phyloP scores from a whole-genome alignment of 108 stramenopile genomes.

The Aurantiochytrium sp. region DNA sequence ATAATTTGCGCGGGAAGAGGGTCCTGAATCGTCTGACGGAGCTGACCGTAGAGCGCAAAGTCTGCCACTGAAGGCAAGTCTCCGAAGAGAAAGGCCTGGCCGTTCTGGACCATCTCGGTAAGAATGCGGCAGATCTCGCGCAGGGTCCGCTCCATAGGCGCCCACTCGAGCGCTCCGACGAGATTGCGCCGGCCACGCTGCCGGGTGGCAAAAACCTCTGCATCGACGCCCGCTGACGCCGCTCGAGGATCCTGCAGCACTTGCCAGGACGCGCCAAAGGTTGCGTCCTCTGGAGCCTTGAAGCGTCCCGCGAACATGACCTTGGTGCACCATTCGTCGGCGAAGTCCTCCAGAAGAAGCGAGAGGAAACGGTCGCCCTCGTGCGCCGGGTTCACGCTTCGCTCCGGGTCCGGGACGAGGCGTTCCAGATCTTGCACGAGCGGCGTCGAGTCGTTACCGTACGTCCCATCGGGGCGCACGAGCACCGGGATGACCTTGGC shows the following conservation, averaged over 20 bases:
- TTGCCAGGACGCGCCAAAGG: not conserved
- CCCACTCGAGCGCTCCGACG: not conserved
- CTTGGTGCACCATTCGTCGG: not conserved
- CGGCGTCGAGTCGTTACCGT: not conserved
- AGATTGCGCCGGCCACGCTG: not conserved
- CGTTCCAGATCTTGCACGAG: not conserved
- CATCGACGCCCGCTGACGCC: not conserved
- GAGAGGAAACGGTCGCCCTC: not conserved
- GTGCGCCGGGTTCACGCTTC: not conserved
- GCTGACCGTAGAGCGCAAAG: not conserved
- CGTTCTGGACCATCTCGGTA: not conserved
- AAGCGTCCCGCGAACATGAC: not conserved
- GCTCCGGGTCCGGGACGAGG: not conserved
- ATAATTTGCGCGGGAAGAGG: not conserved
- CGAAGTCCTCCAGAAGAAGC: not conserved
- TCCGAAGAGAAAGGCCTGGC: not conserved
- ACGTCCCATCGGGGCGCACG: not conserved
- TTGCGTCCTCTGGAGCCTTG: not conserved
- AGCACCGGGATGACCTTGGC: not conserved
- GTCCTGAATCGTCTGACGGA: not conserved
- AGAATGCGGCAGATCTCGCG: not conserved
- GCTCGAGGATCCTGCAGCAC: not conserved
- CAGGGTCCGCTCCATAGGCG: not conserved
- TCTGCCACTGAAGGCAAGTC: not conserved
- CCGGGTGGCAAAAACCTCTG: not conserved